Percentiles rank a stretch among this genome's conserved stretches.
These are phyloP conservation scores for Pythium periplocum DNA, from an alignment of 352 stramenopile genomes.

Conservation along the genomic window DNA sequence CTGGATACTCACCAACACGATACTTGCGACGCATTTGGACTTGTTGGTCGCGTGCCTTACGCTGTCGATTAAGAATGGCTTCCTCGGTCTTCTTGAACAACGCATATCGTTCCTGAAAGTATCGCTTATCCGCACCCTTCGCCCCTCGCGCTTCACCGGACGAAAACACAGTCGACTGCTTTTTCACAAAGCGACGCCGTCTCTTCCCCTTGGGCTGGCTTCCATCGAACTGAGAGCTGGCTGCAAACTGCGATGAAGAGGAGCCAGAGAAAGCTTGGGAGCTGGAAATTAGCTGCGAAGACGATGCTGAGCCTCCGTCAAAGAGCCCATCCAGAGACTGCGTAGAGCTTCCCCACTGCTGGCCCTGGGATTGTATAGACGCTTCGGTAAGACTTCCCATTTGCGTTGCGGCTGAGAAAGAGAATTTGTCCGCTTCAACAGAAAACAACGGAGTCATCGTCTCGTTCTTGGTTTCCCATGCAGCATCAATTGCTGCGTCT, in stretches of 20 bases:
- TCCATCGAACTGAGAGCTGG: constrained; percentile 1
- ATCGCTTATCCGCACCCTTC: constrained; percentile 27
- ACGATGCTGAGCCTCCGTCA: background rate
- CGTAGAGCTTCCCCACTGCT: too few relatives aligned
- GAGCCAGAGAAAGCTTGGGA: constrained; percentile 7
- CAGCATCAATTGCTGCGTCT: constrained; percentile 55
- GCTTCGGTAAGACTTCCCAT: background rate
- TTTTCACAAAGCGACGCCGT: constrained; percentile 24
- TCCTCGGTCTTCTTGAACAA: constrained; percentile 48
- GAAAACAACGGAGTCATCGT: constrained; percentile 78
- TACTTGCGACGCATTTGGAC: constrained; percentile 71
- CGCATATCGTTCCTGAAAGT: constrained; percentile 63
- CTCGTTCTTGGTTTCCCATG: constrained; percentile 57
- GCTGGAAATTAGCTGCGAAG: constrained; percentile 6
- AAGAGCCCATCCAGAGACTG: background rate
- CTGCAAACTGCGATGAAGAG: background rate
- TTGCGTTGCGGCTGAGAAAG: constrained; percentile 23
- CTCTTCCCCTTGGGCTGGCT: background rate
- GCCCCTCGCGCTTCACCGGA: background rate
- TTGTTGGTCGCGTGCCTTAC: constrained; percentile 37
- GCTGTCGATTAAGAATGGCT: constrained; percentile 41
- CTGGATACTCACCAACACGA: constrained; percentile 60
- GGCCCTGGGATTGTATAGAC: too few relatives aligned
- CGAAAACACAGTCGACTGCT: constrained; percentile 5
- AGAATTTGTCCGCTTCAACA: constrained; percentile 36